A percentile compares a stretch with the other conserved stretches of the same genome.
Conservation (phyloP, 208 protist genomes). For the Trypanosoma brucei region DNA sequence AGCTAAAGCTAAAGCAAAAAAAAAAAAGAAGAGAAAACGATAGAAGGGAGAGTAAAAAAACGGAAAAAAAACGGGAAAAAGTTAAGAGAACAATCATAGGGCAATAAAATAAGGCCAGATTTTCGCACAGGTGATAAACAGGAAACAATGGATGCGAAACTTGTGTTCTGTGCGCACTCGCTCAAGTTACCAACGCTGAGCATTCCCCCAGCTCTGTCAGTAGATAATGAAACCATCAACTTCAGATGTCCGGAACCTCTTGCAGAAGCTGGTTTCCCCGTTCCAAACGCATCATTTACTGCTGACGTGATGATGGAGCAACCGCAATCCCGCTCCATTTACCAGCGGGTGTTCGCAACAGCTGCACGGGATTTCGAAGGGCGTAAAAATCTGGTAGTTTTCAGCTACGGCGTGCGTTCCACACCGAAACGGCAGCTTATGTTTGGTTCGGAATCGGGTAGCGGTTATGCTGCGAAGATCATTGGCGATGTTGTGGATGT, state of each 20-base stretch:
- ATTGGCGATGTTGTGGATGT: conserved; percentile 51
- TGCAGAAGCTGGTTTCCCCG: conserved; percentile 64
- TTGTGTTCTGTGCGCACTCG: conserved; percentile 67
- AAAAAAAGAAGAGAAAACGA: conserved; percentile 1
- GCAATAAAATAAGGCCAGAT: neutral
- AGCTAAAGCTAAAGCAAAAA: neutral
- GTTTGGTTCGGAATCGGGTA: conserved; percentile 46
- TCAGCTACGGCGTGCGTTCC: conserved; percentile 77
- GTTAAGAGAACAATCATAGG: neutral
- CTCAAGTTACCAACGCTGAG: conserved; percentile 27
- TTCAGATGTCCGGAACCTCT: conserved; percentile 59
- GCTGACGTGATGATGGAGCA: conserved; percentile 52
- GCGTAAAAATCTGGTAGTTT: conserved; percentile 81
- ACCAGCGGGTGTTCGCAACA: conserved; percentile 30
- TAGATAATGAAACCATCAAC: conserved; percentile 40
- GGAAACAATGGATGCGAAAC: conserved; percentile 54
- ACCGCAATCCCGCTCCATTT: conserved; percentile 32
- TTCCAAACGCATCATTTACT: conserved; percentile 53
- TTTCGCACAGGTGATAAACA: conserved; percentile 1
- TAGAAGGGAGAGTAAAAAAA: conserved; percentile 5
- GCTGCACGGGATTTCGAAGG: conserved; percentile 50
- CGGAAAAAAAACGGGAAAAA: neutral
- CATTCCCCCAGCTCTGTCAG: conserved; percentile 32
- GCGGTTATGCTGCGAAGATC: conserved; percentile 70
- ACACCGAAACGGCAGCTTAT: conserved; percentile 83